phyloP scores from a whole-genome alignment of 257 asterid species.

The Lantana camara region DNA sequence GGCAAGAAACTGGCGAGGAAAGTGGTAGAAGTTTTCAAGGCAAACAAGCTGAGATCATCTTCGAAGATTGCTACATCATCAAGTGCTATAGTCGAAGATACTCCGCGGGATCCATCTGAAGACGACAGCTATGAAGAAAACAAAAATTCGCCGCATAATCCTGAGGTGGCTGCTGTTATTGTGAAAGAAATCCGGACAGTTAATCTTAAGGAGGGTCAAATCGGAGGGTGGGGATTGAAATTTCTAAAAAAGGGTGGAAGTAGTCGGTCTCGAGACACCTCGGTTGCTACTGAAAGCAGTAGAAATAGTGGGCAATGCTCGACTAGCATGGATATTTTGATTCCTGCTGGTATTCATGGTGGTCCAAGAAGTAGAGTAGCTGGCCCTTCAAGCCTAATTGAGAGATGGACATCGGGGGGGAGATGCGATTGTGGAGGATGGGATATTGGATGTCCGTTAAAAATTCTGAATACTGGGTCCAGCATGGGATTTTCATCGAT shows the following conservation, averaged over 20 bases:
- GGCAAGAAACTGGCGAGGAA: conserved; percentile 48
- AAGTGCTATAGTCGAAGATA: conserved; percentile 42
- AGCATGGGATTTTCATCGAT: conserved; percentile 24
- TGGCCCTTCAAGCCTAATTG: conserved; percentile 64
- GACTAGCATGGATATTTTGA: conserved; percentile 43
- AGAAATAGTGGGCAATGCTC: conserved; percentile 46
- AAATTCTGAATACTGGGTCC: conserved; percentile 40
- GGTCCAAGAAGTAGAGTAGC: conserved; percentile 55
- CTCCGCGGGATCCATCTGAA: conserved; percentile 39
- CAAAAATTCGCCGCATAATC: conserved; percentile 34
- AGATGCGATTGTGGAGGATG: conserved; percentile 79
- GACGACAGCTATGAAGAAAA: conserved; percentile 32
- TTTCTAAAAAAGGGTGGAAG: conserved; percentile 52
- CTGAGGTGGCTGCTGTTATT: conserved; percentile 65
- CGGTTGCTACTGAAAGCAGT: conserved; percentile 20
- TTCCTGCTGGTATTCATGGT: conserved; percentile 71
- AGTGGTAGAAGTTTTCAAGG: conserved; percentile 45
- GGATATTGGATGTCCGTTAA: conserved; percentile 72
- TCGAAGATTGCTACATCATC: conserved; percentile 42
- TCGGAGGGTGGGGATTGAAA: conserved; percentile 79
- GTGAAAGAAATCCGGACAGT: conserved; percentile 37
- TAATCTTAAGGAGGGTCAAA: conserved; percentile 38
- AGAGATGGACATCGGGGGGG: conserved; percentile 67
- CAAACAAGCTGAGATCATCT: conserved; percentile 40
- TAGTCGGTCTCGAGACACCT: conserved; percentile 16